Evolutionary conservation across 2,329 filamentous ascomycete genomes (phyloP).

Genomic region (Botryotinia calthae): DNA sequence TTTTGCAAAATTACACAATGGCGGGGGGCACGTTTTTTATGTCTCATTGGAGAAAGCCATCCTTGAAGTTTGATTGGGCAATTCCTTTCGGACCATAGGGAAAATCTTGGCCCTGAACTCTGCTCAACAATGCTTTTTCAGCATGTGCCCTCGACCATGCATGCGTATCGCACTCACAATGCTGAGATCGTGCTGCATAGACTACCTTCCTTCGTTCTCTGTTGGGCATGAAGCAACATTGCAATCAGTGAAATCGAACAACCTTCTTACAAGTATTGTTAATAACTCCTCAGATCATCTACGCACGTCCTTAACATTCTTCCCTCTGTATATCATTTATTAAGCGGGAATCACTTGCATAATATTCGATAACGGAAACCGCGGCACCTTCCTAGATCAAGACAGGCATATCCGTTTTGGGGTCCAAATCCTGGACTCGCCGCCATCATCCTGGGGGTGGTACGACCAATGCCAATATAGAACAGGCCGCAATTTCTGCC

Average conservation of each 20-base stretch:
- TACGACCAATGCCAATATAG: slow-evolving; percentile 12
- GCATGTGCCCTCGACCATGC: slow-evolving; percentile 5
- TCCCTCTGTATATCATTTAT: slow-evolving; percentile 13
- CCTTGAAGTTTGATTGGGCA: slow-evolving; percentile 19
- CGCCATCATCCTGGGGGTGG: slow-evolving; percentile 8
- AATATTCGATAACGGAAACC: slow-evolving; percentile 17
- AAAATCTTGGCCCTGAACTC: slow-evolving; percentile 14
- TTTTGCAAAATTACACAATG: slow-evolving; percentile 8
- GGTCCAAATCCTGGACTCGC: slow-evolving; percentile 6
- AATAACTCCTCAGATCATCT: background rate
- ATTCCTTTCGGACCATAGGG: slow-evolving; percentile 10
- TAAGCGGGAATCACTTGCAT: slow-evolving; percentile 16
- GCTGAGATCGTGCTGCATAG: background rate
- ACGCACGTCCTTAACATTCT: slow-evolving; percentile 4
- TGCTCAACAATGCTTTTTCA: slow-evolving; percentile 9
- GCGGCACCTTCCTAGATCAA: slow-evolving; percentile 11
- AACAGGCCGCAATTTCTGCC: background rate
- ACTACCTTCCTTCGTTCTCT: background rate
- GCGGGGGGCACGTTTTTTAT: slow-evolving; percentile 16
- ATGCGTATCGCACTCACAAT: slow-evolving; percentile 12
- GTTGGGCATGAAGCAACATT: background rate
- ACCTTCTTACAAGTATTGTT: background rate
- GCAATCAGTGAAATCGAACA: background rate
- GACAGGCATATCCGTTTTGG: background rate
- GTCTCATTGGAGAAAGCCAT: slow-evolving; percentile 4